Evolutionary conservation across 2,329 filamentous ascomycete species (phyloP).

Genomic region (Penicillium brasilianum): DNA sequence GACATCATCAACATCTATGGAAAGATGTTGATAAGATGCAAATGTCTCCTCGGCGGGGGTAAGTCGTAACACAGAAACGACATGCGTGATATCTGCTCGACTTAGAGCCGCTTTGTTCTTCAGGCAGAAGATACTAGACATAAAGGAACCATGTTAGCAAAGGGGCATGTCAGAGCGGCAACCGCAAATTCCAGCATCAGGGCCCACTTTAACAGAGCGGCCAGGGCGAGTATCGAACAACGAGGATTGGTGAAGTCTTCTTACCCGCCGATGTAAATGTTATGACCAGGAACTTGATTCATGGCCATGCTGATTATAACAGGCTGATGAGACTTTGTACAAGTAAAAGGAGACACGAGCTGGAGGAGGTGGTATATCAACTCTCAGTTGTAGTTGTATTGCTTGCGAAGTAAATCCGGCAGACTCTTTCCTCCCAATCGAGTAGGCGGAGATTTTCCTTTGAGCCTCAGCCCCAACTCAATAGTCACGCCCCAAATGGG

Average conservation of each 20-base stretch:
- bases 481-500: slow-evolving; percentile 14
- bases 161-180: not conserved
- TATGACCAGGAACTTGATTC: slow-evolving; percentile 70
- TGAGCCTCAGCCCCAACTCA: slow-evolving; percentile 20
- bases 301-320: slow-evolving; percentile 48
- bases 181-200: not conserved
- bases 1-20: slow-evolving; percentile 87
- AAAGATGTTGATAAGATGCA: slow-evolving; percentile 70
- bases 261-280: slow-evolving; percentile 81
- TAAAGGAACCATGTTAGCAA: slow-evolving; percentile 16
- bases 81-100: slow-evolving; percentile 80
- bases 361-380: not conserved
- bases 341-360: not conserved
- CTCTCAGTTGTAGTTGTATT: not conserved
- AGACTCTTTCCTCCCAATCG: slow-evolving; percentile 15
- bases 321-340: not conserved
- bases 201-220: slow-evolving; percentile 10
- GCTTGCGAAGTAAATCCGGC: not conserved
- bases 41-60: slow-evolving; percentile 62
- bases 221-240: not conserved
- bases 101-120: slow-evolving; percentile 72
- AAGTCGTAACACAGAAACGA: slow-evolving; percentile 79
- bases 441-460: slow-evolving; percentile 25
- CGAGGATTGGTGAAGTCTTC: slow-evolving; percentile 25
- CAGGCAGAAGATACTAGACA: slow-evolving; percentile 74